phyloP scores from a whole-genome alignment of 352 stramenopile species.

The Phytopythium delawarense region DNA sequence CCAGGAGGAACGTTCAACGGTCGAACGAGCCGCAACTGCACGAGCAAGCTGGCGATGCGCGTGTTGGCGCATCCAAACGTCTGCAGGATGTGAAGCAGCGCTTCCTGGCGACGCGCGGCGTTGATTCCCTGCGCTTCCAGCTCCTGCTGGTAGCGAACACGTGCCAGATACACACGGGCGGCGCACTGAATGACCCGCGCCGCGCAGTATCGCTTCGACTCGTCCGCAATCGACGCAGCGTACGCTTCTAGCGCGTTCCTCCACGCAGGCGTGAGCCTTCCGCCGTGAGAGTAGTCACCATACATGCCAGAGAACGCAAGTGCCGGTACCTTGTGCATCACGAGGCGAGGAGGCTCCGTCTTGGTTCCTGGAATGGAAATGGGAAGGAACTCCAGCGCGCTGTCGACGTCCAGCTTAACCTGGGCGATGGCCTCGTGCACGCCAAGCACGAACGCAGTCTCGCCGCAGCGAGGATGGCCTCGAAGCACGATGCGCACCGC shows the following conservation, averaged over 20 bases:
- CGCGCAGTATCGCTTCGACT: slow-evolving; percentile 66
- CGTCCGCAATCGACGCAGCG: slow-evolving; percentile 48
- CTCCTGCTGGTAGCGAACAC: slow-evolving; percentile 54
- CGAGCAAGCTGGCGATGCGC: slow-evolving; percentile 57
- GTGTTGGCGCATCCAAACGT: slow-evolving; percentile 64
- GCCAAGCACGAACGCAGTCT: slow-evolving; percentile 69
- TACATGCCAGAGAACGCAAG: slow-evolving; percentile 58
- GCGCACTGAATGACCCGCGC: slow-evolving; percentile 74
- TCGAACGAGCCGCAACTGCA: slow-evolving; percentile 61
- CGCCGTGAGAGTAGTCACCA: slow-evolving; percentile 19
- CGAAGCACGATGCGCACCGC: slow-evolving; percentile 72
- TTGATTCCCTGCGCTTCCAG: slow-evolving; percentile 67
- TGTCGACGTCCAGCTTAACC: slow-evolving; percentile 81
- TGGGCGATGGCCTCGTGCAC: slow-evolving; percentile 61
- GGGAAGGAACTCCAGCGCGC: slow-evolving; percentile 76
- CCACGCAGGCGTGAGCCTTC: slow-evolving; percentile 46
- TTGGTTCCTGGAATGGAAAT: slow-evolving; percentile 53
- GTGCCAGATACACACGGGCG: slow-evolving; percentile 58
- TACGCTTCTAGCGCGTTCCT: slow-evolving; percentile 54
- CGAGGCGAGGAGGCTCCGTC: slow-evolving; percentile 43
- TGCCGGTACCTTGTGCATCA: slow-evolving; percentile 56
- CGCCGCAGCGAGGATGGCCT: slow-evolving; percentile 67
- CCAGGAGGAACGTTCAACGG: slow-evolving; percentile 42
- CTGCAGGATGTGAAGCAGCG: slow-evolving; percentile 39
- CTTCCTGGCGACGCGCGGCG: slow-evolving; percentile 51